These are phyloP conservation scores for Saitozyma podzolica DNA, from an alignment of 768 basidiomycete genomes.

Conservation along the genomic window DNA sequence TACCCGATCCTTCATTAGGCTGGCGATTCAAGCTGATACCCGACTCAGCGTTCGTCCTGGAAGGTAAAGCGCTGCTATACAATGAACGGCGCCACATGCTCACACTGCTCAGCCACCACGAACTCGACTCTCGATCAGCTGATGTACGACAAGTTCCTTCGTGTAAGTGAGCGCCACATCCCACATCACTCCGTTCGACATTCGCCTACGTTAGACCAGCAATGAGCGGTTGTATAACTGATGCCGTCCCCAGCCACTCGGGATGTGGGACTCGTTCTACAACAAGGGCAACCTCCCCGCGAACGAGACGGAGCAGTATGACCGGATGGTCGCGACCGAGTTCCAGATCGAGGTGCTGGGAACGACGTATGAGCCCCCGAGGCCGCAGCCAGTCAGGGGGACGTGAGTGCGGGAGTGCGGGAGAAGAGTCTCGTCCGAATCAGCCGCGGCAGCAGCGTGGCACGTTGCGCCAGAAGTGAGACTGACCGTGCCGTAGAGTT, in stretches of 20 bases:
- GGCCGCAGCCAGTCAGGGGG: slow-evolving; percentile 13
- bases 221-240: background rate
- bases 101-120: no score
- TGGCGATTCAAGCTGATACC: no score
- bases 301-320: background rate
- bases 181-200: no score
- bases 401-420: slow-evolving; percentile 3
- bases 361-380: slow-evolving; percentile 8
- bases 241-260: slow-evolving; percentile 1
- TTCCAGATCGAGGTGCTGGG: slow-evolving; percentile 13
- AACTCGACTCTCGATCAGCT: no score
- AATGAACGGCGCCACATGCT: no score
- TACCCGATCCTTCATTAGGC: no score
- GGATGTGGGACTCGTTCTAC: slow-evolving; percentile 12
- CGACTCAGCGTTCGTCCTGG: slow-evolving; percentile 3
- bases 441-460: no score
- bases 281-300: slow-evolving; percentile 5
- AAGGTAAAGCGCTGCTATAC: slow-evolving; percentile 4
- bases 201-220: background rate
- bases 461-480: background rate
- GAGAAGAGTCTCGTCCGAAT: background rate
- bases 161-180: no score
- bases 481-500: background rate
- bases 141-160: no score
- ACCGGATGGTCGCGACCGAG: slow-evolving; percentile 6